Conservation (phyloP, 345 rosid species). For the Linum usitatissimum region DNA sequence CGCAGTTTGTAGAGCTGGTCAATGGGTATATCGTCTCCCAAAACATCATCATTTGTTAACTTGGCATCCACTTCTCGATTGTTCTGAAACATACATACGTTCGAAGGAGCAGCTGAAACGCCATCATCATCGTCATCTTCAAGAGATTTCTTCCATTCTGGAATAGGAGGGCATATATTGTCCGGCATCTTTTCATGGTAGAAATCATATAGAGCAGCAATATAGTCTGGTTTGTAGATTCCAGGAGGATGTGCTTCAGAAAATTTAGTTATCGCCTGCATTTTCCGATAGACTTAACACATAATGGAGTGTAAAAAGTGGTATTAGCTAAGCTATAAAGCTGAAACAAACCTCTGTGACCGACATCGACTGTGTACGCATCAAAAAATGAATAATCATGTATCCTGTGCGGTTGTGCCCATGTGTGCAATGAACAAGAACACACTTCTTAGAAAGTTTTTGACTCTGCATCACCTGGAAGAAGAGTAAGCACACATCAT, state of each 20-base stretch:
- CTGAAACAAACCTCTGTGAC: slow-evolving; percentile 59
- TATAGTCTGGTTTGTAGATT: slow-evolving; percentile 84
- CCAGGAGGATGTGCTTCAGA: slow-evolving; percentile 95
- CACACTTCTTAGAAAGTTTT: slow-evolving; percentile 64
- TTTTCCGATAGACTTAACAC: slow-evolving; percentile 6
- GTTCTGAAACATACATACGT: slow-evolving; percentile 50
- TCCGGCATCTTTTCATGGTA: slow-evolving; percentile 92
- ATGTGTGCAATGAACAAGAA: slow-evolving; percentile 97
- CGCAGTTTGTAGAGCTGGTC: slow-evolving; percentile 61
- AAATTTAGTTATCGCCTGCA: slow-evolving; percentile 74
- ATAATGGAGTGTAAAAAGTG: slow-evolving; percentile 7
- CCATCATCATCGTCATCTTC: slow-evolving; percentile 75
- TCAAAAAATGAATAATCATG: slow-evolving; percentile 88
- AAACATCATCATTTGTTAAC: slow-evolving; percentile 89
- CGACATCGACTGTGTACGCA: slow-evolving; percentile 69
- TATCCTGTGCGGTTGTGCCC: slow-evolving; percentile 97
- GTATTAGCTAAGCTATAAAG: slow-evolving; percentile 1
- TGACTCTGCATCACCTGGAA: slow-evolving; percentile 56
- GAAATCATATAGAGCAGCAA: slow-evolving; percentile 67
- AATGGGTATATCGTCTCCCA: slow-evolving; percentile 89
- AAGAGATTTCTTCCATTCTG: slow-evolving; percentile 97
- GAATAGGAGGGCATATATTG: slow-evolving; percentile 62
- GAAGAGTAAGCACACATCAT: neutral
- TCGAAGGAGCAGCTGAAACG: slow-evolving; percentile 30
- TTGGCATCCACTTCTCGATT: slow-evolving; percentile 37